phyloP scores from a whole-genome alignment of 2,329 filamentous ascomycete species.

The Laburnicola sp. region DNA sequence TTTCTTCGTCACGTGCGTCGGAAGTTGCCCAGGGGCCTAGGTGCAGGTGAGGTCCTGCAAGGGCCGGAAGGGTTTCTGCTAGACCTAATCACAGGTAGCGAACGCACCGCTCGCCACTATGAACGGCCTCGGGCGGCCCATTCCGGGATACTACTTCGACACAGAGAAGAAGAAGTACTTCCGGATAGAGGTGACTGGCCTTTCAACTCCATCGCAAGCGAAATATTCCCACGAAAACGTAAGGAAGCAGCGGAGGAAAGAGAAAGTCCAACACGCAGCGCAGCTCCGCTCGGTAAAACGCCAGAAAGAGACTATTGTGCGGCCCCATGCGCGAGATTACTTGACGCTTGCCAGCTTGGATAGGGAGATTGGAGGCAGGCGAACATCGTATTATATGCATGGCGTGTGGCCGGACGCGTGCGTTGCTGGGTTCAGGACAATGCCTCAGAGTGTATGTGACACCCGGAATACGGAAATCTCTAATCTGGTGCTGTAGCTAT shows the following conservation, averaged over 20 bases:
- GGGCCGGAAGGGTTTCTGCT: too few species aligned
- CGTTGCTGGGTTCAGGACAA: slow-evolving; percentile 17
- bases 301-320: slow-evolving; percentile 30
- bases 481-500: too few species aligned
- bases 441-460: too few species aligned
- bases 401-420: slow-evolving; percentile 34
- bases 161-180: slow-evolving; percentile 56
- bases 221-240: slow-evolving; percentile 51
- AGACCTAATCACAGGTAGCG: neutral
- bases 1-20: too few species aligned
- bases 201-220: slow-evolving; percentile 31
- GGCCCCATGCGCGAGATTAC: slow-evolving; percentile 18
- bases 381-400: slow-evolving; percentile 24
- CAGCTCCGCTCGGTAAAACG: slow-evolving; percentile 15
- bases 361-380: slow-evolving; percentile 31
- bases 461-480: too few species aligned
- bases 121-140: slow-evolving; percentile 30
- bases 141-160: slow-evolving; percentile 56
- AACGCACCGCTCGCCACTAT: neutral
- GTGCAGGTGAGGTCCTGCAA: too few species aligned
- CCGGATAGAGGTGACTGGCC: slow-evolving; percentile 48
- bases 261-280: slow-evolving; percentile 16
- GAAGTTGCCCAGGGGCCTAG: too few species aligned
- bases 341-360: slow-evolving; percentile 26
- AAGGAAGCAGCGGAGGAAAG: slow-evolving; percentile 38